Base-by-base conservation (phyloP, 495 filamentous ascomycete genomes). In the Penicillium cinerascens region DNA sequence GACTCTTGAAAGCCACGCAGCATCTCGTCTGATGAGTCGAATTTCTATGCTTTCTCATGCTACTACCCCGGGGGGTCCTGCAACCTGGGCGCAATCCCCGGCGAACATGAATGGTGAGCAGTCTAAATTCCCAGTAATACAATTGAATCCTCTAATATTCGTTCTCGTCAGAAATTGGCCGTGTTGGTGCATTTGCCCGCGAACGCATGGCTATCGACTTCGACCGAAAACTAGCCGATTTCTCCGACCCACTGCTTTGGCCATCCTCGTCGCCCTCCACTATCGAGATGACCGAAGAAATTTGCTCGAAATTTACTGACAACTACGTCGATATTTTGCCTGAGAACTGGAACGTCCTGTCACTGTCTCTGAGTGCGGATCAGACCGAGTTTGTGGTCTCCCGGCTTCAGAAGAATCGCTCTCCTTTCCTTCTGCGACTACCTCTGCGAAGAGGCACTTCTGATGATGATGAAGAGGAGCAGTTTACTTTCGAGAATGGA, bases 381-480 rank as follows among this genome's bases (percentile, higher is more conserved):
- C 78, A 75, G 8, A 84, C 87, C 11, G 92, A 97, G 54, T 85
- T 98, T 13, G 86, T 85, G 52, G 82, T 96, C 37, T 90, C 87
- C 11, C 86, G 87, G 55, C 81, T 95, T 20, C 82, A 88, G 51
- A 74, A 82, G 29, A 83, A 82, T 16, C 80, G 87, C 25, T 80
- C 77, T 23, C 93, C 95, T 8, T 92, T 97, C 56, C 80, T 93
- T 40, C 70, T 98, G 21, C 85, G 90, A 9, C 77, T 97, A 21
- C 93, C 93, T 0, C 81, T 97, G 18, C 82, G 82, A 50, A 75
- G 95, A 33, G 87, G 92, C 26, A 89, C 81, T 57, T 87, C 86
- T 0, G 82, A 89, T n/a, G 91, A 91, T 27, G 88, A 91, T 44
- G 86, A 86, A 26, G 87, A 88, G 29, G 88, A 91, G 35, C 78